Base-by-base conservation (phyloP, 768 basidiomycete genomes). In the Podaxis pistillaris region DNA sequence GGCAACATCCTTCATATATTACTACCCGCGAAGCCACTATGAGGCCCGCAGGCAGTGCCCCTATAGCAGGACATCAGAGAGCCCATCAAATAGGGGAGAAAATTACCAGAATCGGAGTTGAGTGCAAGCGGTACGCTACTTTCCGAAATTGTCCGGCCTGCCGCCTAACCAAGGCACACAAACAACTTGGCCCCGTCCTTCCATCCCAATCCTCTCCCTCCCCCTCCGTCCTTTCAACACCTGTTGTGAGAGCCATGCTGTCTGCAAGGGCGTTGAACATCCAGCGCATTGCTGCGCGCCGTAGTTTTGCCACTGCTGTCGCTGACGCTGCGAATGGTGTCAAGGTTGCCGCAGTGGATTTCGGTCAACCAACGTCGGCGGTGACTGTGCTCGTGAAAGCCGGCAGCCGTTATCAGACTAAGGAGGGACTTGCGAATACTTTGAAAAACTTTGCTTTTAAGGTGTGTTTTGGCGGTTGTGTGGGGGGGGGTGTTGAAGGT, bases 371-470 rank as follows among this genome's bases (percentile, higher is more conserved):
- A 49, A 96, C 94, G 4, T 81, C 92, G 30, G 84, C 91, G 59
- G 86, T 99, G 72, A 94, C 94, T 55, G 81, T 98, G 70, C 84
- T 96, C 65, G 86, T 97, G 75, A 96, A 95, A 76, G 96, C 93
- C 60, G 96, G 96, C 59, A 88, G 88, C 71, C 82, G 97, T 70
- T 95, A 87, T 74, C 91, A 99, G 81, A 76, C 86, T 65, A 89
- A 89, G 72, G 86, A 94, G 47, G 96, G 96, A 69, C 86, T 94
- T 63, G 95, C 96, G 2, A 93, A 96, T 80, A 89, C 87, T 64
- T 83, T 98, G 76, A 97, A 97, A 85, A 96, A 94, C 86, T 98
- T 95, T 84, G 90, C 95, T 63, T 98, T 96, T 88, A 98, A 97
- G 91, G 96, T 98, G 87, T 71, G 33, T 19, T 26, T 40, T 38